Conservation (phyloP, 2,329 filamentous ascomycete genomes). For the Westerdykella sp. region DNA sequence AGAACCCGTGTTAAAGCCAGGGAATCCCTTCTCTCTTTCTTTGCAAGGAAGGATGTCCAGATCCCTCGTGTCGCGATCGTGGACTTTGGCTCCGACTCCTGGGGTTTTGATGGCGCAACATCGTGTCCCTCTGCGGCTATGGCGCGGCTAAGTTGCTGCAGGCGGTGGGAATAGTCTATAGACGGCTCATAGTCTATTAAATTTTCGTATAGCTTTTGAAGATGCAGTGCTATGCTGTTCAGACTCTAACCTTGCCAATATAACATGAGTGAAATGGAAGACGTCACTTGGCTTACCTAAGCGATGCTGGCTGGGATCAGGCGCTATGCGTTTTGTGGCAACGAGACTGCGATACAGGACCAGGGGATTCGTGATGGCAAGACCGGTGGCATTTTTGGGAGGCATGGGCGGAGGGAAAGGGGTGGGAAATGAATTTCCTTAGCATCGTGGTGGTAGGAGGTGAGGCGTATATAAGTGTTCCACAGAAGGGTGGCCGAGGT, state of each 20-base stretch:
- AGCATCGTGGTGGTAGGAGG: background rate
- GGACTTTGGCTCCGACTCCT: conserved; percentile 12
- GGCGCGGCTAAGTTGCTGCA: conserved; percentile 53
- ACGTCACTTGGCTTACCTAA: conserved; percentile 41
- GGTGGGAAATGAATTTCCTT: too few relatives aligned
- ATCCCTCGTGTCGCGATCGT: conserved; percentile 40
- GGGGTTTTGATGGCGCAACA: conserved; percentile 32
- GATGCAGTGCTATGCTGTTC: conserved; percentile 57
- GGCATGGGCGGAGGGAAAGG: conserved; percentile 17
- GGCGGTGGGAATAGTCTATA: conserved; percentile 59
- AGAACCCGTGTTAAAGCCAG: conserved; percentile 63
- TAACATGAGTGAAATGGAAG: conserved; percentile 19
- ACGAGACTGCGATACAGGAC: conserved; percentile 69
- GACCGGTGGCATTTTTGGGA: conserved; percentile 30
- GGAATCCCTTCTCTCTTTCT: conserved; percentile 48
- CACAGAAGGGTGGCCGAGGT: conserved; percentile 4
- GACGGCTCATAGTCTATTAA: conserved; percentile 74
- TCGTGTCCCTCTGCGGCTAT: conserved; percentile 25
- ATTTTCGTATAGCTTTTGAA: conserved; percentile 68
- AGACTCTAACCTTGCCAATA: conserved; percentile 14
- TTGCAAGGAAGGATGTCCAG: conserved; percentile 50
- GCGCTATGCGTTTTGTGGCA: conserved; percentile 58
- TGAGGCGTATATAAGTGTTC: conserved; percentile 7
- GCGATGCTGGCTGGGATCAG: conserved; percentile 66
- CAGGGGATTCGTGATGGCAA: conserved; percentile 59